Conservation (phyloP, 441 rosid genomes). For the Monsonia emarginata region DNA sequence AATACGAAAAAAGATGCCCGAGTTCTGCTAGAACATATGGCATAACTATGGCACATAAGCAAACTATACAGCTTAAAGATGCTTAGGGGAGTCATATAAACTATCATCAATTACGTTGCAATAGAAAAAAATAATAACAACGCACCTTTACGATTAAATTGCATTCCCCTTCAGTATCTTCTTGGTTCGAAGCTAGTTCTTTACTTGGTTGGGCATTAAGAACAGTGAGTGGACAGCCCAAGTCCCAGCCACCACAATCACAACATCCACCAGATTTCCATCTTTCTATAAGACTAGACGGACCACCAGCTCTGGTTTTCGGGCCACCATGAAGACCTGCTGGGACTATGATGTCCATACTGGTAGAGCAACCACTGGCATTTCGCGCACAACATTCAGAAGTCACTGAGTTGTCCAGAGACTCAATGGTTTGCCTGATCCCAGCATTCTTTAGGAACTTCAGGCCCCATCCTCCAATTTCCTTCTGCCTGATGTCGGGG, state of each 20-base stretch:
- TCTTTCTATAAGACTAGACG: conserved; percentile 58
- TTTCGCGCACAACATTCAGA: conserved; percentile 22
- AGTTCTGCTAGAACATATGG: background rate
- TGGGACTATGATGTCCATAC: conserved; percentile 58
- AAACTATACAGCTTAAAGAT: background rate
- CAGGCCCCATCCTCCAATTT: conserved; percentile 79
- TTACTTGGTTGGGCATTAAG: conserved; percentile 30
- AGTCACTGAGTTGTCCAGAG: conserved; percentile 17
- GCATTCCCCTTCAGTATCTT: conserved; percentile 35
- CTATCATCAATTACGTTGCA: background rate
- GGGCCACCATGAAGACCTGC: conserved; percentile 85
- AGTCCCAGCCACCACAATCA: conserved; percentile 89
- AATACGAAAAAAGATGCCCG: background rate
- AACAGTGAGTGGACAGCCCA: conserved; percentile 57
- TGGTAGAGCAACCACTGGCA: conserved; percentile 32
- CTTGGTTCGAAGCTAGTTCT: conserved; percentile 21
- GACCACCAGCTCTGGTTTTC: conserved; percentile 47
- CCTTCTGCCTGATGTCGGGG: conserved; percentile 26
- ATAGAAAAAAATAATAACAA: conserved; percentile 5
- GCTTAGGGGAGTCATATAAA: background rate
- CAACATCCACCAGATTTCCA: conserved; percentile 78
- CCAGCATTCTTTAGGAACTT: conserved; percentile 51
- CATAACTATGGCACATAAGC: background rate
- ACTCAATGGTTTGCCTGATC: conserved; percentile 19
- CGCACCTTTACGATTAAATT: conserved; percentile 50